phyloP scores from a whole-genome alignment of 345 rosid genomes.

The Populus pruinosa region DNA sequence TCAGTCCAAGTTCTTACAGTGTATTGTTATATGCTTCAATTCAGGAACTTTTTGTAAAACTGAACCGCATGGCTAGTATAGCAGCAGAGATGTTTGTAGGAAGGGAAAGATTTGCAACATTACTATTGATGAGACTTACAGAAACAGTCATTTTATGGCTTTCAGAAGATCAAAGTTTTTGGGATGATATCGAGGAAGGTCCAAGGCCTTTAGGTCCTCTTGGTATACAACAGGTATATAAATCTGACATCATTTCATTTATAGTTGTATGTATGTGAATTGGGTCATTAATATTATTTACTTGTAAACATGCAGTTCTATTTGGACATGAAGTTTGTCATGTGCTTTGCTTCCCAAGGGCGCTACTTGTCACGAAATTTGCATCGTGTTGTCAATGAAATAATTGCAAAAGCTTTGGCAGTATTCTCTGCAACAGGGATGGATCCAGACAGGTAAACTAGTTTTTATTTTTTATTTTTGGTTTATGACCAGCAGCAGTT shows the following conservation, averaged over 20 bases:
- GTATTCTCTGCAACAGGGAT: conserved; percentile 89
- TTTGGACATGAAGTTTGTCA: conserved; percentile 91
- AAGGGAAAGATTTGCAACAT: conserved; percentile 88
- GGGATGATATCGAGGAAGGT: conserved; percentile 99
- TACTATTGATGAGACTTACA: conserved; percentile 87
- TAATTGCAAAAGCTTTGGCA: conserved; percentile 72
- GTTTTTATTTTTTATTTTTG: conserved; percentile 1
- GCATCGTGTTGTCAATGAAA: conserved; percentile 83
- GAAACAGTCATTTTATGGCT: conserved; percentile 97
- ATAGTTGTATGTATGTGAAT: not conserved
- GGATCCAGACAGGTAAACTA: conserved; percentile 76
- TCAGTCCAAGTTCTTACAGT: not conserved
- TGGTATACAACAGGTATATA: conserved; percentile 77
- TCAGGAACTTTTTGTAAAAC: conserved; percentile 85
- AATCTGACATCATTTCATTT: conserved; percentile 15
- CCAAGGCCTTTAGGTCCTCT: conserved; percentile 87
- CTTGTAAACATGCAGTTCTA: conserved; percentile 55
- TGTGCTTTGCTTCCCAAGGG: conserved; percentile 94
- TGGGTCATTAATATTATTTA: conserved; percentile 1
- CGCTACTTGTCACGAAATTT: conserved; percentile 90
- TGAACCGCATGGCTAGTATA: conserved; percentile 75
- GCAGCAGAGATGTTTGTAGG: conserved; percentile 99
- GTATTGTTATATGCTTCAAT: conserved; percentile 8
- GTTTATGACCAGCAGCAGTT: not conserved
- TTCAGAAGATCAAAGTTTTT: conserved; percentile 89